These are phyloP conservation scores for Cladophialophora carrionii DNA, from an alignment of 2,329 filamentous ascomycete genomes.

Conservation along the genomic window DNA sequence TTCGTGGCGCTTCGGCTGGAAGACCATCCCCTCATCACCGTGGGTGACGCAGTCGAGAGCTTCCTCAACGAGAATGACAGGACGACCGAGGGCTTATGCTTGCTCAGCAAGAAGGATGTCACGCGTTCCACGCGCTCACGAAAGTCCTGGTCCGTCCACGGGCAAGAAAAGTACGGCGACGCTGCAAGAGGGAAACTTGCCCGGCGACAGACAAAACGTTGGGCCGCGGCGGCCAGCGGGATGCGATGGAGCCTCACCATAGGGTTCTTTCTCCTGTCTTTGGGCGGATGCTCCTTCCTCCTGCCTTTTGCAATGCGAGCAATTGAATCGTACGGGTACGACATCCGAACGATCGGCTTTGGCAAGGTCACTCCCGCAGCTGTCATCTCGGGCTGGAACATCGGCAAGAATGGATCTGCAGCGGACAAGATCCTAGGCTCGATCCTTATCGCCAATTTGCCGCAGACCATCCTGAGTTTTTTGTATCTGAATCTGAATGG, in stretches of 20 bases:
- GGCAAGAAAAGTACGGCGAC: neutral
- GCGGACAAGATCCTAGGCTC: slow-evolving; percentile 17
- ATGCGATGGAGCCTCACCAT: slow-evolving; percentile 27
- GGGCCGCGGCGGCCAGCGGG: slow-evolving; percentile 29
- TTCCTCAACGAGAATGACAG: slow-evolving; percentile 41
- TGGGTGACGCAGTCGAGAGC: slow-evolving; percentile 41
- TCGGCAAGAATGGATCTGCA: slow-evolving; percentile 8
- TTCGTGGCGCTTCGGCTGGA: slow-evolving; percentile 28
- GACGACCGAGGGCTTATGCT: slow-evolving; percentile 38
- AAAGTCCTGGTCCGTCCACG: slow-evolving; percentile 9
- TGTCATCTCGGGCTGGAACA: slow-evolving; percentile 31
- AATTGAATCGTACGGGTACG: slow-evolving; percentile 3
- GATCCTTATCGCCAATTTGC: slow-evolving; percentile 43
- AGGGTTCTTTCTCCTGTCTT: slow-evolving; percentile 18
- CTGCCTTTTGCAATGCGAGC: slow-evolving; percentile 10
- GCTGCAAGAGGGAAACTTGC: slow-evolving; percentile 2
- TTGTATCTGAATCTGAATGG: slow-evolving; percentile 46
- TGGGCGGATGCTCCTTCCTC: slow-evolving; percentile 17
- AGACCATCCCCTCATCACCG: slow-evolving; percentile 39
- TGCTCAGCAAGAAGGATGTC: slow-evolving; percentile 33
- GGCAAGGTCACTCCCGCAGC: slow-evolving; percentile 30
- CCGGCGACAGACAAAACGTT: slow-evolving; percentile 16
- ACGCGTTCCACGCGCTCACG: slow-evolving; percentile 1
- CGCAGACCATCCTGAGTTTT: slow-evolving; percentile 44
- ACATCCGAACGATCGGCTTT: slow-evolving; percentile 33